Percentiles rank a stretch among this genome's conserved stretches.
These are phyloP conservation scores for Hymenoscyphus fructigenus DNA, from an alignment of 2,329 filamentous ascomycete genomes.

Conservation along the genomic window DNA sequence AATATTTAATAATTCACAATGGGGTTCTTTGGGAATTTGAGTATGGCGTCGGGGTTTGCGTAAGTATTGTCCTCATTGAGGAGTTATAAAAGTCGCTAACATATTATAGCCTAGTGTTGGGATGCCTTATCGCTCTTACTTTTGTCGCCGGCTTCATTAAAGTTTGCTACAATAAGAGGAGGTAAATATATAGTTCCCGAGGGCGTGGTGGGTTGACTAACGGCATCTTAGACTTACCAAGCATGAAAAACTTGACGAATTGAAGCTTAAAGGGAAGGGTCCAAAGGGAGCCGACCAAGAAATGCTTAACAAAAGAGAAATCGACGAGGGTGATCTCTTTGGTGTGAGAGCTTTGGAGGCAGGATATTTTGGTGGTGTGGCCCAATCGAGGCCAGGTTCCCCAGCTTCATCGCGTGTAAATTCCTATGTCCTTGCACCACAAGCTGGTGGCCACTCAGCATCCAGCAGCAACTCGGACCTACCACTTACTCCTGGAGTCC, in stretches of 20 bases:
- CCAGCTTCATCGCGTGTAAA: slow-evolving; percentile 11
- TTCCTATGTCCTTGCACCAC: slow-evolving; percentile 22
- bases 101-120: slow-evolving; percentile 24
- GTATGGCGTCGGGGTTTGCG: slow-evolving; percentile 21
- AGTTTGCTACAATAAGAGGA: slow-evolving; percentile 27
- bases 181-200: slow-evolving; percentile 17
- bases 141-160: slow-evolving; percentile 28
- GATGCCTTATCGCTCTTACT: slow-evolving; percentile 21
- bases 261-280: slow-evolving; percentile 20
- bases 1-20: slow-evolving; percentile 22
- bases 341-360: slow-evolving; percentile 29
- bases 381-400: slow-evolving; percentile 29
- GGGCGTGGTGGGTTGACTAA: slow-evolving; percentile 6
- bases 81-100: not conserved
- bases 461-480: slow-evolving; percentile 18
- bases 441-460: slow-evolving; percentile 5
- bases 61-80: slow-evolving; percentile 11
- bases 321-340: slow-evolving; percentile 30
- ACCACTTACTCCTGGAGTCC: slow-evolving; percentile 6
- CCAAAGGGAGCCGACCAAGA: slow-evolving; percentile 22
- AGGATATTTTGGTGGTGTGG: slow-evolving; percentile 30
- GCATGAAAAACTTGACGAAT: slow-evolving; percentile 22
- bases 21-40: slow-evolving; percentile 21
- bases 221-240: slow-evolving; percentile 19
- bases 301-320: slow-evolving; percentile 21